Evolutionary conservation across 2,329 filamentous ascomycete species (phyloP).

Genomic region (Didymella pomorum): DNA sequence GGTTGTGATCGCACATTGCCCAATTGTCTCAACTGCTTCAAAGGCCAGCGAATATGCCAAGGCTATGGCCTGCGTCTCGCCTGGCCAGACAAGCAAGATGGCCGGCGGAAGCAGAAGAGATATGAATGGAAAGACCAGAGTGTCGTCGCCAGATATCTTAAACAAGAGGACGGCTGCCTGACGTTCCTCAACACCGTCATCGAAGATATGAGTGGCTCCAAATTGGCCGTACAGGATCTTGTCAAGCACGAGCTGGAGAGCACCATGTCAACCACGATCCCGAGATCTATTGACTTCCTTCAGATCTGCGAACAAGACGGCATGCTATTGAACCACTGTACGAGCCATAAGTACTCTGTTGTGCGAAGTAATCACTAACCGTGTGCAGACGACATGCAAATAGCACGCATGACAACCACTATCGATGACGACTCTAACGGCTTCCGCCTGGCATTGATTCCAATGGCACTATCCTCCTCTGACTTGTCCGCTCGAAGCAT

Average conservation of each 20-base stretch:
- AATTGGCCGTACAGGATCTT: slow-evolving; percentile 3
- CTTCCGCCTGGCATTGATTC: slow-evolving; percentile 57
- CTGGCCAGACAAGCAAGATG: slow-evolving; percentile 60
- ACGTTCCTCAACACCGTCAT: slow-evolving; percentile 30
- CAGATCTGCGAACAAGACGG: slow-evolving; percentile 24
- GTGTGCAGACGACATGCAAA: slow-evolving; percentile 51
- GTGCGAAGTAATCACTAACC: slow-evolving; percentile 39
- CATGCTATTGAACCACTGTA: slow-evolving; percentile 26
- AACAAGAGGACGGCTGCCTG: slow-evolving; percentile 17
- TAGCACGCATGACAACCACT: slow-evolving; percentile 59
- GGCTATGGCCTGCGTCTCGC: slow-evolving; percentile 58
- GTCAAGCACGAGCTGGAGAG: neutral
- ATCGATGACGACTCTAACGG: slow-evolving; percentile 56
- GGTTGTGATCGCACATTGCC: slow-evolving; percentile 58
- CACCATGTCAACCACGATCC: neutral
- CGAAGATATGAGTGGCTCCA: slow-evolving; percentile 24
- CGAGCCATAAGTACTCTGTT: neutral
- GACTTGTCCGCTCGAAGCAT: slow-evolving; percentile 51
- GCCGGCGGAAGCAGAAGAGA: slow-evolving; percentile 51
- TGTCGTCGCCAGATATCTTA: neutral
- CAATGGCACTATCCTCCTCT: slow-evolving; percentile 53
- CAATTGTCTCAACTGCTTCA: slow-evolving; percentile 55
- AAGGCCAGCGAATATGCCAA: slow-evolving; percentile 54
- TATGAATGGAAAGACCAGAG: slow-evolving; percentile 35
- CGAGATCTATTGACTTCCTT: neutral